Conservation (phyloP, 2,329 filamentous ascomycete species). For the Pseudocercospora ulei region DNA sequence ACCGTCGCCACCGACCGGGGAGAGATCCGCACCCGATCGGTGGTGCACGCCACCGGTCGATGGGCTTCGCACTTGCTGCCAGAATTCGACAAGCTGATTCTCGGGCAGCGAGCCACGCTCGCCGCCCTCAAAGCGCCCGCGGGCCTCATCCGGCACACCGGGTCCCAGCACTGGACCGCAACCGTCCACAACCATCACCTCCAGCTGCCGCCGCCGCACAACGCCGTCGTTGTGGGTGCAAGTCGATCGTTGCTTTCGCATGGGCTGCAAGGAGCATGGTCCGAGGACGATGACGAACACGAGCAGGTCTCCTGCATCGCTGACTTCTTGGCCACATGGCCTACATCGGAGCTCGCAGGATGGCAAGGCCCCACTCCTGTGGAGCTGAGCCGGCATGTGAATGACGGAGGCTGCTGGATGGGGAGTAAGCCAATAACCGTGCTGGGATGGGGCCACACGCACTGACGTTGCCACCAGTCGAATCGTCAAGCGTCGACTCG, state of each 20-base stretch:
- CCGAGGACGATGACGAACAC: conserved; percentile 27
- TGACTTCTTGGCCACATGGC: conserved; percentile 31
- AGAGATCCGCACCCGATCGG: conserved; percentile 15
- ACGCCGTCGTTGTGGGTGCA: conserved; percentile 30
- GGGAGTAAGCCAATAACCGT: conserved; percentile 21
- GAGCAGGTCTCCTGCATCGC: conserved; percentile 27
- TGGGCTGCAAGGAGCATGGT: conserved; percentile 22
- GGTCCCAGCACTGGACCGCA: conserved; percentile 32
- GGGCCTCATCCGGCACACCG: conserved; percentile 30
- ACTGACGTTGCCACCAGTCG: conserved; percentile 13
- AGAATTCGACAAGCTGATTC: conserved; percentile 22
- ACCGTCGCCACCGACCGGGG: conserved; percentile 21
- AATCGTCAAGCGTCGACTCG: conserved; percentile 17
- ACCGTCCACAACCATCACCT: conserved; percentile 33
- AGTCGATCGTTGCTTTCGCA: conserved; percentile 28
- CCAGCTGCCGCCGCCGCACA: conserved; percentile 31
- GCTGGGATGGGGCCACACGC: background rate
- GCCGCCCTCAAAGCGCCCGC: conserved; percentile 31
- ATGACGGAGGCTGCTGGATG: conserved; percentile 30
- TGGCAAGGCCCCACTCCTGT: conserved; percentile 22
- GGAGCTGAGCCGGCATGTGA: conserved; percentile 21
- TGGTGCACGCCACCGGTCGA: conserved; percentile 24
- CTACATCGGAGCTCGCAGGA: conserved; percentile 24
- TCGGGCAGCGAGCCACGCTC: conserved; percentile 22
- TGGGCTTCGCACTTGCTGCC: conserved; percentile 25